Evolutionary conservation across 2,329 filamentous ascomycete genomes (phyloP), one percentile per base, ranked within the genome.

Genomic region (Purpureocillium lavendulum): DNA sequence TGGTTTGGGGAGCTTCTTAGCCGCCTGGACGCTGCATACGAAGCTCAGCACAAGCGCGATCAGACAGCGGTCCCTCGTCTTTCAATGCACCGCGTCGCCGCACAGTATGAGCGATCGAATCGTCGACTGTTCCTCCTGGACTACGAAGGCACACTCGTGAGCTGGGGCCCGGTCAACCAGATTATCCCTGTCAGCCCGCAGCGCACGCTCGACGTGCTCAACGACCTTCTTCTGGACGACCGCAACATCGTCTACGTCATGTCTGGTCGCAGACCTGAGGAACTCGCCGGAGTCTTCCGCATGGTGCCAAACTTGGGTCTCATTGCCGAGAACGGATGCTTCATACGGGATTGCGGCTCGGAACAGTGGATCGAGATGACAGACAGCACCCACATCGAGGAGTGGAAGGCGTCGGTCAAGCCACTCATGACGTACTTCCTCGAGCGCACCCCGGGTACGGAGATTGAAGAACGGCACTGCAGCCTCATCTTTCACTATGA

Each of bases 301-400:
- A 77, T 84, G 17, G 83, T 96, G 2, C 84, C 86, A 5, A 83
- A 84, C 44, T 67, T 96, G 3, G 92, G 92, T 3, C 70, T 97
- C 4, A 94, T 97, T 47, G 90, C 90, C 0, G 90, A 97, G 64
- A 96, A 95, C 48, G 90, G 90, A 2, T 94, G 87, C 58, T 97
- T 94, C 62, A 67, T 96, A 41, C 86, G 84, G 50, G 76, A 86
- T 46, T 78, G 76, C 34, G 75, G 79, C 15, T 71, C 69, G 13
- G 73, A 76, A 17, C 71, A 75, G 29, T 97, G 92, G 92, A 77
- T 74, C 3, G 80, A 83, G 45, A 82, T 94, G 62, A 80, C 83
- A 3, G 81, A 95, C 55, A 70, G 77, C 1, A 70, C 77, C 3
- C 75, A 82, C 50, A 83, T 87, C 43, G 67, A 71, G 18, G 70